Evolutionary conservation across 768 basidiomycete genomes (phyloP), one percentile per base, ranked within the genome.

Genomic region (Holtermannia corniformis): DNA sequence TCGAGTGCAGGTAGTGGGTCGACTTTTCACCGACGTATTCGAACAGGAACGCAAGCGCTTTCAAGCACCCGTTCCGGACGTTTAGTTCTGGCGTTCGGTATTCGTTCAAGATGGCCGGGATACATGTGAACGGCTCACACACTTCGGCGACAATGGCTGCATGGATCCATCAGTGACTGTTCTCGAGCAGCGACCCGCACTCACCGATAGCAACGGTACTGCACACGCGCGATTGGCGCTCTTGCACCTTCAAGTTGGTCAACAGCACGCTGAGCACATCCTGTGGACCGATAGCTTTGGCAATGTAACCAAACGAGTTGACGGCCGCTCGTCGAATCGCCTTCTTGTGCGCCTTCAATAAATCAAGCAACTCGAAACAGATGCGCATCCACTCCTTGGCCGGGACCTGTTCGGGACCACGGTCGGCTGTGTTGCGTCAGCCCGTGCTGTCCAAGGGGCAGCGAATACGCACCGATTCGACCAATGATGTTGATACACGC

Each of bases 351-450:
- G 95, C 95, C 72, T 97, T 97, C 64, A 97, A 80, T 22, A 99
- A 78, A 67, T 97, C 95, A 47, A 99, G 80, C 27, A 99, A 76
- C 69, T 99, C 95, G 74, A 99, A 97, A 71, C 95, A 97, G 68
- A 99, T 97, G 68, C 95, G 85, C 95, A 99, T 99, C 95, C 93
- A 97, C 74, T 99, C 95, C 65, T 95, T 82, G 10, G 95, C 93
- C 14, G 95, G 92, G 0, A 99, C 93, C 56, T 89, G 96, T 74
- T 97, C 95, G 20, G 95, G 93, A 51, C 95, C 95, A 73, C 95
- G 90, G 82, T 99, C 95, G 52, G 95, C 93, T 79, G 50, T 20
- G 32, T 26, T 21, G 46, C 60, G 37, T 47, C 21, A 28, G 50
- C 43, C 25, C 49, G 45, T 13, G n/a, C 19, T 11, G 7, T 22